Evolutionary conservation across 1,284 basidiomycete species (phyloP).

Genomic region (Papiliotrema terrestris): DNA sequence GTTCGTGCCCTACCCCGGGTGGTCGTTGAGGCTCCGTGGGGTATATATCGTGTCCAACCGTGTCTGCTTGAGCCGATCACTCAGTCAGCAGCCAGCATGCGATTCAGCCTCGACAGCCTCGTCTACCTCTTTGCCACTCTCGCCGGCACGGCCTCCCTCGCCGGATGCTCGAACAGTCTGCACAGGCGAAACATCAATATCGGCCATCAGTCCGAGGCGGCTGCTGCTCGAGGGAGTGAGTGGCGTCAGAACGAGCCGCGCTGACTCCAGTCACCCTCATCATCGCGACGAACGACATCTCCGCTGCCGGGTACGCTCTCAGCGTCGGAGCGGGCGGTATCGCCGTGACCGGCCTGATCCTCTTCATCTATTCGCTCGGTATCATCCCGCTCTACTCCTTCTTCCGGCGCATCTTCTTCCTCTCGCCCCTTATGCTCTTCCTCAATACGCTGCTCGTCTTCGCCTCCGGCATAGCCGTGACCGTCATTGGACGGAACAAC

Average conservation of each 20-base stretch:
- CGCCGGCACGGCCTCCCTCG: conserved; percentile 4
- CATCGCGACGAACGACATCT: conserved; percentile 5
- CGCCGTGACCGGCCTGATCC: conserved; percentile 8
- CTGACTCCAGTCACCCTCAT: no score
- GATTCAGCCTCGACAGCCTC: no score
- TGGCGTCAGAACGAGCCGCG: not conserved
- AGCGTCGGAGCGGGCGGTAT: conserved; percentile 13
- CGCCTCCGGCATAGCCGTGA: conserved; percentile 10
- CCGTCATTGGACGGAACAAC: conserved; percentile 7
- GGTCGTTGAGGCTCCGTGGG: no score
- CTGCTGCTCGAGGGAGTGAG: conserved; percentile 7
- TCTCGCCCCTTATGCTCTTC: conserved; percentile 10
- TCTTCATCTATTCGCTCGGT: conserved; percentile 13
- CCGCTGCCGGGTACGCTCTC: conserved; percentile 11
- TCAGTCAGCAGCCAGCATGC: no score
- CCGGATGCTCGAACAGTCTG: conserved; percentile 8
- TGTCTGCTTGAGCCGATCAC: no score
- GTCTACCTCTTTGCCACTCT: not conserved
- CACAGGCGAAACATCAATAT: conserved; percentile 8
- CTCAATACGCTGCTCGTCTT: conserved; percentile 12
- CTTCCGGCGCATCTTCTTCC: conserved; percentile 13
- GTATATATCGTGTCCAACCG: no score
- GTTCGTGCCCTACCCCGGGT: no score
- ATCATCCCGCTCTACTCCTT: conserved; percentile 7
- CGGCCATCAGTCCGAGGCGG: conserved; percentile 5